Percentiles rank a stretch among this genome's conserved stretches.
Conservation (phyloP, 2,329 filamentous ascomycete species). For the Fusarium palustre region DNA sequence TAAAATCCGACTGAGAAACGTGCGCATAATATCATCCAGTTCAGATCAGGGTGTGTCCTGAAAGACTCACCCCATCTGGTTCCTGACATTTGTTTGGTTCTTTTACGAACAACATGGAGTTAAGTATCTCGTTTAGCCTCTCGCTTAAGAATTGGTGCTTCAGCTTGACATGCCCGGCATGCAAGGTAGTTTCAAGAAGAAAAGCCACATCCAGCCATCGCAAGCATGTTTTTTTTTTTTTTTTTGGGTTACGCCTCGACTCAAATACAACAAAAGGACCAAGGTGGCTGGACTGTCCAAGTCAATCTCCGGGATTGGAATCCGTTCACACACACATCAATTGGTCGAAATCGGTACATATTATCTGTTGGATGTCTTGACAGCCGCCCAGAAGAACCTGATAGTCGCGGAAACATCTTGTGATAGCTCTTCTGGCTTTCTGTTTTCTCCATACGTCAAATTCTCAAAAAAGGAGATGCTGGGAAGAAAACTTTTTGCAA, state of each 20-base stretch:
- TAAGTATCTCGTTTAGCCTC: constrained; percentile 32
- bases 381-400: neutral
- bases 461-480: neutral
- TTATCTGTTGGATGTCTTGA: neutral
- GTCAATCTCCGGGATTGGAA: neutral
- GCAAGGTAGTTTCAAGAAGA: constrained; percentile 12
- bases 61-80: constrained; percentile 2
- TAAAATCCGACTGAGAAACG: neutral
- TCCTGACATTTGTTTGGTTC: constrained; percentile 10
- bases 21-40: neutral
- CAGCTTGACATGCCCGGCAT: neutral
- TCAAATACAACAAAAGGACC: neutral
- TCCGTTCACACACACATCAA: neutral
- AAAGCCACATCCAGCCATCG: neutral
- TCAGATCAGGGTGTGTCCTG: neutral
- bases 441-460: neutral
- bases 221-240: constrained; percentile 1
- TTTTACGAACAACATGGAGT: constrained; percentile 8
- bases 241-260: neutral
- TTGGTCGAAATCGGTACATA: neutral
- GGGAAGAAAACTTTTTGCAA: neutral
- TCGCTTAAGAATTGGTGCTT: constrained; percentile 17
- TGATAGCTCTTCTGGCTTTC: neutral
- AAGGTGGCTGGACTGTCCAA: neutral
- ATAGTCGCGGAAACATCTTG: neutral